Percentiles rank a stretch among this genome's conserved stretches.
These are phyloP conservation scores for Austroboletus olivaceoglutinosus DNA, from an alignment of 1,284 basidiomycete genomes.

Conservation along the genomic window DNA sequence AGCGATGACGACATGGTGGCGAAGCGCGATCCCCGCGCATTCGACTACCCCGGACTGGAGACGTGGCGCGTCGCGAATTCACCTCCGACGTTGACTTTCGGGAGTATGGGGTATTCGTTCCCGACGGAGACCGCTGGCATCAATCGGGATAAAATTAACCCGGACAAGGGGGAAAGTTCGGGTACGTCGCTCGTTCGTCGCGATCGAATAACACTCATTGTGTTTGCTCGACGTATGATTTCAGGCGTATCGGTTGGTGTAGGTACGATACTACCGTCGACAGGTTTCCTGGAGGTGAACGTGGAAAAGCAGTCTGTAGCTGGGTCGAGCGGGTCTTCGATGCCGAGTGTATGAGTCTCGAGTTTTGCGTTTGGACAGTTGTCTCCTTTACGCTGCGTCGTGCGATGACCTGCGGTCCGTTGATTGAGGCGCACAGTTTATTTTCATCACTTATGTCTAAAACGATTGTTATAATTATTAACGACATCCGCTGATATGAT, in stretches of 20 bases:
- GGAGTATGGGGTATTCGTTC: not conserved
- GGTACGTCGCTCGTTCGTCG: slow-evolving; percentile 3
- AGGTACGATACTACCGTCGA: not conserved
- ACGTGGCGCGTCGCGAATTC: slow-evolving; percentile 21
- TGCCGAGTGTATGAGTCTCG: no score
- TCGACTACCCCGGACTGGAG: slow-evolving; percentile 15
- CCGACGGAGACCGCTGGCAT: not conserved
- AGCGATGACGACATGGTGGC: not conserved
- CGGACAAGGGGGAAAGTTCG: slow-evolving; percentile 1
- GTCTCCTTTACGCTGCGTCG: no score
- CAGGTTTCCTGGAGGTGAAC: not conserved
- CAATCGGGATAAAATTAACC: no score
- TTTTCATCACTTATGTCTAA: no score
- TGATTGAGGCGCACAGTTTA: no score
- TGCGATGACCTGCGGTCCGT: no score
- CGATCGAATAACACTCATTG: not conserved
- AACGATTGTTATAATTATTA: no score
- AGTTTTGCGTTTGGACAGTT: no score
- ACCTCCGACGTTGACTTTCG: slow-evolving; percentile 7
- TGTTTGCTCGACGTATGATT: not conserved
- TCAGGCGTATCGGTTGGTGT: not conserved
- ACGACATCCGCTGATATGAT: no score
- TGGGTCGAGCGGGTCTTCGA: no score
- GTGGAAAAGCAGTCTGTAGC: no score
- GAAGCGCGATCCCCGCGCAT: not conserved